Base-by-base conservation (phyloP, 306 rosid genomes). In the Inga laurina region DNA sequence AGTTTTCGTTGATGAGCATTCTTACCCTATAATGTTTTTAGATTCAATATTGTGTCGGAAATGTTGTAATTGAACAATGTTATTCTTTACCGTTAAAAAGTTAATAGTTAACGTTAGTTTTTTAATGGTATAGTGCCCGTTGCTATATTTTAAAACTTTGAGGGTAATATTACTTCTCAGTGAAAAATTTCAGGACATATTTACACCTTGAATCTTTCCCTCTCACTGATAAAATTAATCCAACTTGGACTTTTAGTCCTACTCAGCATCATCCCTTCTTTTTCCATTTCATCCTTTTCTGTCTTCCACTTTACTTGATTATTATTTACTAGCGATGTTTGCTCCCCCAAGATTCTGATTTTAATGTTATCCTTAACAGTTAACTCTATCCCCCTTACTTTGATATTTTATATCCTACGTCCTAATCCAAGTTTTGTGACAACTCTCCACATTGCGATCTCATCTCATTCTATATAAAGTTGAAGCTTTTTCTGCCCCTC, bases 391-490 rank as follows among this genome's bases (percentile, higher is more conserved):
- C 81, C 81, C 79, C 68, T 75, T 81, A 77, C 84, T 86, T 85
- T 84, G 21, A 46, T 59, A 81, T 78, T 3, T 74, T 1, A 37
- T 37, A 37, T 5, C 65, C 72, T 39, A 52, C 2, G 54, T 34
- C 82, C 72, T 51, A 8, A 76, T 75, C 59, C 43, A 39, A 62
- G 51, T 45, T 6, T 72, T 45, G 24, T 68, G 61, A 72, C 45
- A 13, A 77, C 79, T 27, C 2, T 56, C 82, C 66, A 75, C 79
- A 64, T 77, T 83, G 77, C 32, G 81, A 12, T 46, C 75, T 78
- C 21, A 87, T 79, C 84, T 79, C 82, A 83, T 87, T 82, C 66
- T 30, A 84, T 48, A 71, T 12, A 81, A 85, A 88, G 91, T 82
- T 80, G 85, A 73, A 12, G 41, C 82, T 77, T 77, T 88, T 59